Base-by-base conservation (phyloP, 1,139 yeast genomes). In the Suhomyces bolitotheri region DNA sequence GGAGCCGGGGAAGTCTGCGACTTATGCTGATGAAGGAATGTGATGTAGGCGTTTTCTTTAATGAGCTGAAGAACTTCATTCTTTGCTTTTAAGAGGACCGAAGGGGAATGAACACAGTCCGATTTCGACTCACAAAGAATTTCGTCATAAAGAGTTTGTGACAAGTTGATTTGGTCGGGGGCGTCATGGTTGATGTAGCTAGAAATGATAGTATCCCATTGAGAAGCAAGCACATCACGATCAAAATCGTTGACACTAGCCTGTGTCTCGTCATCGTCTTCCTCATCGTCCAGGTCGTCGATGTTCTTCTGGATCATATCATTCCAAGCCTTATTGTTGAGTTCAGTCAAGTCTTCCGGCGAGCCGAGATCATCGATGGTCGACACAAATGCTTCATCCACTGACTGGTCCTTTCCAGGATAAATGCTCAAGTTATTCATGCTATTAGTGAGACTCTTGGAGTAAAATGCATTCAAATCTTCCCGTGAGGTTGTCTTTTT, bases 141-240 rank as follows among this genome's bases (percentile, higher is more conserved):
- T 22, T 55, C 54, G 23, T 57, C 50, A 36, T 58, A 60, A 16
- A 66, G 54, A 17, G 54, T 53, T 38, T 63, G 57, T 0, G 76
- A 66, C 9, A 73, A 48, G 45, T 73, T 73, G 38, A 73, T 66
- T 49, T 73, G 77, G 28, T 56, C 62, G 4, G 71, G 72, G 0
- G 78, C 60, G 41, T 71, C 64, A 17, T 55, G 22, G 13, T 32
- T 41, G 14, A 67, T 54, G 42, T 58, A 66, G 23, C 43, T 54
- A 25, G 47, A 41, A 27, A 66, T 42, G 21, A 67, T 62, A 35
- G 38, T 40, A 24, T 53, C 40, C 73, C 73, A 67, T 38, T 60
- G 64, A 9, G 46, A 36, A 10, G 33, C 35, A 15, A 59, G 45
- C 7, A 45, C 19, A 3, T 49, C 44, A 5, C 36, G 32, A 22